These are phyloP conservation scores for Musa balbisiana DNA, from an alignment of 202 grass and related monocot species.

Conservation along the genomic window DNA sequence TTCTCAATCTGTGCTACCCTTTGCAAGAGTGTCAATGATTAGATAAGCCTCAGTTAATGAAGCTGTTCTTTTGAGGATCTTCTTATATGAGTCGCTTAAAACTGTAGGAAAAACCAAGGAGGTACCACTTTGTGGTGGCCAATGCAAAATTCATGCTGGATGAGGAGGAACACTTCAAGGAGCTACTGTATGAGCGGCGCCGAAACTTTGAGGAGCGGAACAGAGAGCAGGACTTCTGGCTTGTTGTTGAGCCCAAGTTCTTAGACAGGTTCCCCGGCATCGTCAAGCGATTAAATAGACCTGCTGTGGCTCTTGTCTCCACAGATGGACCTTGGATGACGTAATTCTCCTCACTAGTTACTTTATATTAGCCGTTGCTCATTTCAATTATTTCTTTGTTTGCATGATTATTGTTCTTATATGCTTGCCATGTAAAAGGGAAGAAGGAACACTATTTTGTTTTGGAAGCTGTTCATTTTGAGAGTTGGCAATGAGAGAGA, in stretches of 20 bases:
- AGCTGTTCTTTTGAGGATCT: neutral
- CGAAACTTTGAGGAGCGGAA: constrained; percentile 58
- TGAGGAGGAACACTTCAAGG: constrained; percentile 97
- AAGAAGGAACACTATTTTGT: neutral
- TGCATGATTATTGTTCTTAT: neutral
- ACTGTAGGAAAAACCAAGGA: constrained; percentile 50
- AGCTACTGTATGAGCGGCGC: constrained; percentile 68
- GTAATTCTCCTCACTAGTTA: constrained; percentile 29
- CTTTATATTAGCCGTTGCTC: neutral
- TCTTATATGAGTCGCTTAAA: constrained; percentile 7
- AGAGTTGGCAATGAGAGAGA: too few species aligned
- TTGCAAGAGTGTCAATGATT: neutral
- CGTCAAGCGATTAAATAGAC: constrained; percentile 70
- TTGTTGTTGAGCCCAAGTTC: constrained; percentile 84
- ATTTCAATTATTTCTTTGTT: neutral
- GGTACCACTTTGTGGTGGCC: constrained; percentile 77
- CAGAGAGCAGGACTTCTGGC: constrained; percentile 83
- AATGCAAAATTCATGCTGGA: constrained; percentile 99
- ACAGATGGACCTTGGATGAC: constrained; percentile 82
- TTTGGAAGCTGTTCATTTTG: neutral
- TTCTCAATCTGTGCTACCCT: neutral
- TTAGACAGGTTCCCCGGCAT: constrained; percentile 69
- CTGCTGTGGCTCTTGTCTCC: constrained; percentile 73
- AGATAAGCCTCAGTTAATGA: neutral
- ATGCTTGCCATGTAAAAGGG: neutral